Percentiles rank a stretch among this genome's conserved stretches.
phyloP scores from a whole-genome alignment of 2,329 filamentous ascomycete genomes.

The Chrysoporthe puriensis region DNA sequence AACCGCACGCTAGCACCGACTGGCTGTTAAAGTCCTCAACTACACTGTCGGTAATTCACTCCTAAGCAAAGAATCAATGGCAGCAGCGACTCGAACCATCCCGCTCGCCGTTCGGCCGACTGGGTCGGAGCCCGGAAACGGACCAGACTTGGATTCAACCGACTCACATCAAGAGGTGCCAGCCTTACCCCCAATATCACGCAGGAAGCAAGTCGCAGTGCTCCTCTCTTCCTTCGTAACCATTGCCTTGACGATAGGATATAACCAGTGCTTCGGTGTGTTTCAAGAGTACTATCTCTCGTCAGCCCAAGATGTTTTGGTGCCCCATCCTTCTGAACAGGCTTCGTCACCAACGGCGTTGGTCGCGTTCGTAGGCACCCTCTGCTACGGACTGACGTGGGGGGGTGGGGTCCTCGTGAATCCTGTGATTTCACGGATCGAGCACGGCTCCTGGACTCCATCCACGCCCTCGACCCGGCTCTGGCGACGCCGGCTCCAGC shows the following conservation, averaged over 20 bases:
- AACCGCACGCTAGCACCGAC: too few relatives aligned
- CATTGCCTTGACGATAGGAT: constrained; percentile 51
- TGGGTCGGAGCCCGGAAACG: background rate
- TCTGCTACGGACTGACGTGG: constrained; percentile 54
- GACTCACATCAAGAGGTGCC: constrained; percentile 22
- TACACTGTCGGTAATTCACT: background rate
- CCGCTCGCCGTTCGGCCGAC: background rate
- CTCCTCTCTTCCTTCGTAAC: constrained; percentile 48
- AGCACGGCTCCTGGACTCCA: constrained; percentile 37
- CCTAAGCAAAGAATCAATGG: background rate
- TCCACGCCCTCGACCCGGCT: constrained; percentile 30
- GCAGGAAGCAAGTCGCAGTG: constrained; percentile 46
- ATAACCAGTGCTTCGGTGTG: constrained; percentile 54
- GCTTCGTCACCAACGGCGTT: constrained; percentile 43
- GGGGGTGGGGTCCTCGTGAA: constrained; percentile 53
- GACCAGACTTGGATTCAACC: background rate
- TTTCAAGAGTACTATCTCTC: constrained; percentile 55
- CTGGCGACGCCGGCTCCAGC: constrained; percentile 33
- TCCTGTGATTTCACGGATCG: constrained; percentile 49
- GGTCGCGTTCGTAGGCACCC: constrained; percentile 52
- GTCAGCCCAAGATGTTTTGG: constrained; percentile 43
- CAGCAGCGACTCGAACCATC: background rate
- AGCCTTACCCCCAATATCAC: constrained; percentile 41
- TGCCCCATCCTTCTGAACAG: constrained; percentile 37
- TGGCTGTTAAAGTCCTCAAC: too few relatives aligned